These are phyloP conservation scores for Ulmus americana DNA, from an alignment of 331 rosid species.

Conservation along the genomic window DNA sequence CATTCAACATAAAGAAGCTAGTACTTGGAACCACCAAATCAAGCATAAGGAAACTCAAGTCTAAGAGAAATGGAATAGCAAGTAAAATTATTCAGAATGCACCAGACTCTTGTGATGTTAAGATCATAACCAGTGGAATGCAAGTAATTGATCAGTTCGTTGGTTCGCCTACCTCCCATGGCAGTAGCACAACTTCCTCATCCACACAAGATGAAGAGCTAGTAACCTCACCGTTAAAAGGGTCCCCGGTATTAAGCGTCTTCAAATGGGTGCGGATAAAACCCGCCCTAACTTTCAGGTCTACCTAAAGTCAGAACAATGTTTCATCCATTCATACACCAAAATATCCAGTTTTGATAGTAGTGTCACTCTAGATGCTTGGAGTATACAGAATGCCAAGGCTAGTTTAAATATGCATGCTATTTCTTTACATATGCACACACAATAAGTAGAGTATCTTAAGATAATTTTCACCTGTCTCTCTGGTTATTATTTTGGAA, in stretches of 20 bases:
- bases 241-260: not conserved
- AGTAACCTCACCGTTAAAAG: too few relatives aligned
- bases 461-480: not conserved
- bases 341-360: too few relatives aligned
- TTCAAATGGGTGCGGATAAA: not conserved
- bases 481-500: not conserved
- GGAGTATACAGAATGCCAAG: not conserved
- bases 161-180: too few relatives aligned
- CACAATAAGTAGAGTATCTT: not conserved
- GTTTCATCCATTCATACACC: not conserved
- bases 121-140: not conserved
- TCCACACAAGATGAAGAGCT: too few relatives aligned
- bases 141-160: not conserved
- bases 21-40: not conserved
- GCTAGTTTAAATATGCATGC: not conserved
- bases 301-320: not conserved
- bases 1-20: not conserved
- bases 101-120: too few relatives aligned
- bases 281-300: not conserved
- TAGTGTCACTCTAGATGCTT: not conserved
- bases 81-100: too few relatives aligned
- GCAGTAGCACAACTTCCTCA: too few relatives aligned
- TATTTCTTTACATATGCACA: not conserved
- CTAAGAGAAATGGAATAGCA: too few relatives aligned
- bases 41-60: not conserved